Conservation (phyloP, 2,329 filamentous ascomycete genomes). For the Plenodomus lindquistii region DNA sequence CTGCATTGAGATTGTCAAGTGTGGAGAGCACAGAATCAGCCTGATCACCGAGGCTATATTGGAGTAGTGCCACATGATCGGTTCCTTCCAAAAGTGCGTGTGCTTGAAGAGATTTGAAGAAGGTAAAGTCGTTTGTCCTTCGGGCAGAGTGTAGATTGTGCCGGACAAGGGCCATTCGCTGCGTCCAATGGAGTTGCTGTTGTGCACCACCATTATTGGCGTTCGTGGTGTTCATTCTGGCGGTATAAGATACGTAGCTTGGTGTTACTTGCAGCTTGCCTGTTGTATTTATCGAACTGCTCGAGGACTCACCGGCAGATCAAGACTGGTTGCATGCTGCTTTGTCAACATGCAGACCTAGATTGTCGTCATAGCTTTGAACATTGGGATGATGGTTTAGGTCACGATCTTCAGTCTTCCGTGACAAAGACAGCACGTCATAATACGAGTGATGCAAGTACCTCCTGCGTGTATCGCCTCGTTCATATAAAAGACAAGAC, state of each 20-base stretch:
- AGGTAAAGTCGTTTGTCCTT: slow-evolving; percentile 51
- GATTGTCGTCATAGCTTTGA: background rate
- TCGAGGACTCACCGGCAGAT: background rate
- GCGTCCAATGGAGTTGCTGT: slow-evolving; percentile 51
- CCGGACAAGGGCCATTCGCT: slow-evolving; percentile 50
- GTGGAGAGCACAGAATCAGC: slow-evolving; percentile 49
- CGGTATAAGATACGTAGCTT: background rate
- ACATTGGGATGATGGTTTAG: background rate
- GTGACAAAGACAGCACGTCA: background rate
- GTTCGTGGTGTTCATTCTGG: background rate
- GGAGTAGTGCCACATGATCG: slow-evolving; percentile 51
- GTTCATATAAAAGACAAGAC: background rate
- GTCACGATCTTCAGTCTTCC: background rate
- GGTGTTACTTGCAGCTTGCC: background rate
- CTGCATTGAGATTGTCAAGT: slow-evolving; percentile 52
- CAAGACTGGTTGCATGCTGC: background rate
- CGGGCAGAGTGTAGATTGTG: slow-evolving; percentile 52
- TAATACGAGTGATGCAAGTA: too few relatives aligned
- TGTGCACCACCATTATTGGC: background rate
- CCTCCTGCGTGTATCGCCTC: too few relatives aligned
- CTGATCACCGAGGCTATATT: slow-evolving; percentile 46
- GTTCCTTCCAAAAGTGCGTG: slow-evolving; percentile 49
- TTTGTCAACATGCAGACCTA: background rate
- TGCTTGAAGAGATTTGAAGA: slow-evolving; percentile 53
- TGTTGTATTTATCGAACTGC: background rate